Evolutionary conservation across 441 rosid species (phyloP), one percentile per base, ranked within the genome.

Genomic region (Syzygium syzygioides): DNA sequence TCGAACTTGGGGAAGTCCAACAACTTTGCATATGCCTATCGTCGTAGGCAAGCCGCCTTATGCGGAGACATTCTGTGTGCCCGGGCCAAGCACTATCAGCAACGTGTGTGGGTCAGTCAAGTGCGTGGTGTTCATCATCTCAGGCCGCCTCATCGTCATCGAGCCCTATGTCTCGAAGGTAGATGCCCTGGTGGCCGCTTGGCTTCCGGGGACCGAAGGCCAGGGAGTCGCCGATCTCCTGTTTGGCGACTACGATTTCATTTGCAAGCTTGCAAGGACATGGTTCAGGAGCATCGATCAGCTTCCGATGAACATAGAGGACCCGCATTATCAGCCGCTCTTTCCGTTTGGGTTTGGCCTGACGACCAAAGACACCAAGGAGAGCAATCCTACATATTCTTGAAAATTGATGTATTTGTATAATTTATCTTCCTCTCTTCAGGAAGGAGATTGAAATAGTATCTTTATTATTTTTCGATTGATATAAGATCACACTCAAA

Each of bases 151-250:
- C 1, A 54, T 92, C 25, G 90, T 90, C 50, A 86, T 92, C 17
- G 90, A 91, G 87, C 94, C 93, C 8, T 90, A 91, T 71, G 56
- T 93, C 28, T 32, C 90, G 0, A 91, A 86, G 41, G 87, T 92
- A 1, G 92, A 91, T 71, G 92, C 92, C 30, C 89, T 93, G 11
- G 94, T 93, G 64, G 94, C 94, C 1, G 94, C 94, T 4, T 93
- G 94, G 94, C 87, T 92, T 9, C 94, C 94, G 0, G 94, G 94
- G 19, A 86, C 89, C 2, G 94, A 93, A 87, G 94, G 94, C 26
- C 92, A 91, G 55, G 94, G 94, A 6, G 91, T 91, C 7, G 90
- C 94, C 3, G 92, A 93, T 89, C 90, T 90, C 83, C 80, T 93
- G 14, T 93, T 87, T 14, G 93, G 94, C 15, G 91, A 93, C 55